Conservation (phyloP, 306 rosid species). For the Crataegus laevigata region DNA sequence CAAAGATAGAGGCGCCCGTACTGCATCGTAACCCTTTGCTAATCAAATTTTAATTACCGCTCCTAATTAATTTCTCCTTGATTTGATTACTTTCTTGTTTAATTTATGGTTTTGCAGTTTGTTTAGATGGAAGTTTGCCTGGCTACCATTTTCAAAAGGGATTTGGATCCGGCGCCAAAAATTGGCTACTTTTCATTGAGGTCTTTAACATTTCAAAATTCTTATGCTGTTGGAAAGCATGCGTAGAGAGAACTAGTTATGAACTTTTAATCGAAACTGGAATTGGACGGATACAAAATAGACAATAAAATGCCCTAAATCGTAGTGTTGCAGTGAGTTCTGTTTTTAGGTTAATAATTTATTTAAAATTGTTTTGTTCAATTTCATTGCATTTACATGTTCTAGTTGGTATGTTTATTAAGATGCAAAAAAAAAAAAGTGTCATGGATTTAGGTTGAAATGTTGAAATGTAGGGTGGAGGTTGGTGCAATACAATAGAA, state of each 20-base stretch:
- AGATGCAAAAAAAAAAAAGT: background rate
- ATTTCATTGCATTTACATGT: background rate
- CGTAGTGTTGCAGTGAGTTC: too few relatives aligned
- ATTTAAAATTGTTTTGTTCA: background rate
- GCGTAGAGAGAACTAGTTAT: too few relatives aligned
- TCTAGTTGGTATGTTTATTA: background rate
- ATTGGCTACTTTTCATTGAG: slow-evolving; percentile 83
- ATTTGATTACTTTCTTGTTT: too few relatives aligned
- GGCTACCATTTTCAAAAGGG: slow-evolving; percentile 85
- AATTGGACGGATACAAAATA: too few relatives aligned
- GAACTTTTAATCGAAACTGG: too few relatives aligned
- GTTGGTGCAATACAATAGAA: slow-evolving; percentile 68
- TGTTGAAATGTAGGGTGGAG: slow-evolving; percentile 64
- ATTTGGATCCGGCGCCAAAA: slow-evolving; percentile 70
- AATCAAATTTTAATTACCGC: background rate
- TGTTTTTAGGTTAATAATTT: too few relatives aligned
- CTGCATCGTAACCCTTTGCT: background rate
- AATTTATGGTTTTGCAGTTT: slow-evolving; percentile 39
- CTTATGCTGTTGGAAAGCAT: background rate
- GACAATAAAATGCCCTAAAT: too few relatives aligned
- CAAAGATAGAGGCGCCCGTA: slow-evolving; percentile 58
- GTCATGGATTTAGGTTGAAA: background rate
- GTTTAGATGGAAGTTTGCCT: slow-evolving; percentile 78
- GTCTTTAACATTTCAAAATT: slow-evolving; percentile 18
- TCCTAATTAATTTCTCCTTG: background rate